Evolutionary conservation across 2,329 filamentous ascomycete species (phyloP).

Genomic region (Paraconiothyrium sp.): DNA sequence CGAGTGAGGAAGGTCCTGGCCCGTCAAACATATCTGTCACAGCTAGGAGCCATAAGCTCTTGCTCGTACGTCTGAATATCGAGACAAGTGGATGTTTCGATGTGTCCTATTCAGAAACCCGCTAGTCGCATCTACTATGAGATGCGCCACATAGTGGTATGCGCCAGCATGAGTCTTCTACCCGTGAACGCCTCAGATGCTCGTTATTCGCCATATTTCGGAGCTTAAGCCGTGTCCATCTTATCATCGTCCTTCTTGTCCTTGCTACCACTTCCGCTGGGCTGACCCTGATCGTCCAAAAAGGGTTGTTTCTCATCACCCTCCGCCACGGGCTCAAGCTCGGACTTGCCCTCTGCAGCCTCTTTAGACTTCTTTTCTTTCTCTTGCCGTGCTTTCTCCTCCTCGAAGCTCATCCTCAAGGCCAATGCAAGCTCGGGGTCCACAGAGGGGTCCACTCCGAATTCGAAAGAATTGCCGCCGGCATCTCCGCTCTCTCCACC

Average conservation of each 20-base stretch:
- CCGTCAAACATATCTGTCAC: not conserved
- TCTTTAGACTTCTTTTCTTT: conserved; percentile 82
- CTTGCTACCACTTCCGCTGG: conserved; percentile 63
- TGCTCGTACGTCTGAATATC: not conserved
- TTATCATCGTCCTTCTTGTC: conserved; percentile 71
- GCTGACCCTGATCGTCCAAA: conserved; percentile 70
- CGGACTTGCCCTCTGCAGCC: conserved; percentile 74
- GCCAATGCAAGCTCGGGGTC: conserved; percentile 95
- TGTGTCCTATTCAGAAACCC: not conserved
- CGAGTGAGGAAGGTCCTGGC: not conserved
- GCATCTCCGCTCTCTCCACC: conserved; percentile 63
- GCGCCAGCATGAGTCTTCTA: conserved; percentile 33
- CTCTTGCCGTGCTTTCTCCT: conserved; percentile 94
- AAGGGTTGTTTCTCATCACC: conserved; percentile 69
- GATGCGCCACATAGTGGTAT: conserved; percentile 10
- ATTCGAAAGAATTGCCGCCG: conserved; percentile 76
- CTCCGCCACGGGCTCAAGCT: conserved; percentile 83
- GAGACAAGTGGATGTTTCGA: not conserved
- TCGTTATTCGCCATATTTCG: conserved; percentile 13
- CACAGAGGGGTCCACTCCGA: conserved; percentile 88
- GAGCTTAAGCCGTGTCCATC: conserved; percentile 86
- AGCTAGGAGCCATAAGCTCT: not conserved
- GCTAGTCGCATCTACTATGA: conserved; percentile 2
- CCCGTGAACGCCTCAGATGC: conserved; percentile 39
- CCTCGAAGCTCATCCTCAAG: conserved; percentile 96